Percentiles rank a stretch among this genome's conserved stretches.
These are phyloP conservation scores for Diaporthe nobilis DNA, from an alignment of 2,329 filamentous ascomycete species.

Conservation along the genomic window DNA sequence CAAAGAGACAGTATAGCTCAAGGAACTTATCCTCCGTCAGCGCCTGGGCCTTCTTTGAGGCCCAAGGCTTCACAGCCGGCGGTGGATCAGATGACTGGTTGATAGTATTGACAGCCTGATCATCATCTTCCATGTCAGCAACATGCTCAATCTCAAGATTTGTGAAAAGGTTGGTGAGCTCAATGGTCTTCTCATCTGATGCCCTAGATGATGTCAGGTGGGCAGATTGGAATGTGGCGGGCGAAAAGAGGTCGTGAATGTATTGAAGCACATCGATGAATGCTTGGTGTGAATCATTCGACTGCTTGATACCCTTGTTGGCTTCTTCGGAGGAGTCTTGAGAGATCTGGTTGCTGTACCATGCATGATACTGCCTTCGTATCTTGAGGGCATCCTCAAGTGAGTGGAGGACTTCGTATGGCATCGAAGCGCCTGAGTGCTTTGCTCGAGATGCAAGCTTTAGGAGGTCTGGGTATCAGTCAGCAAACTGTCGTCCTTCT, in stretches of 20 bases:
- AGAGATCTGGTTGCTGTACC: neutral
- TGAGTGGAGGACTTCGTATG: neutral
- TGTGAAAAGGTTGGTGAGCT: neutral
- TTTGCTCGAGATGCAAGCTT: neutral
- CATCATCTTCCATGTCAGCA: too few species aligned
- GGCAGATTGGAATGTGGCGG: neutral
- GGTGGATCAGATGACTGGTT: too few species aligned
- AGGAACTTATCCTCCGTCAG: slow-evolving; percentile 1
- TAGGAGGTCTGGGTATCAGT: neutral
- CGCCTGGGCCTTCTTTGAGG: neutral
- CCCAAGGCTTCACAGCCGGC: neutral
- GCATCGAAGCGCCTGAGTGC: neutral
- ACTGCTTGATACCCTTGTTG: neutral
- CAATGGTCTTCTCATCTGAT: neutral
- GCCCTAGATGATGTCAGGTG: neutral
- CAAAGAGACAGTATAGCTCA: slow-evolving; percentile 1
- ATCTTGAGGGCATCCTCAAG: slow-evolving; percentile 5
- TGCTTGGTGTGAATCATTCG: neutral
- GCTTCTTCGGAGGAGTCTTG: neutral
- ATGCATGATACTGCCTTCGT: slow-evolving; percentile 6
- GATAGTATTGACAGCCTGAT: too few species aligned
- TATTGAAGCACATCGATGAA: neutral
- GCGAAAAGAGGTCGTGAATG: slow-evolving; percentile 5
- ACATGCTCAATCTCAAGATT: neutral
- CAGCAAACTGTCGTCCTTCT: neutral